Conservation (phyloP, 345 rosid species). For the Sisymbrium altissimum region DNA sequence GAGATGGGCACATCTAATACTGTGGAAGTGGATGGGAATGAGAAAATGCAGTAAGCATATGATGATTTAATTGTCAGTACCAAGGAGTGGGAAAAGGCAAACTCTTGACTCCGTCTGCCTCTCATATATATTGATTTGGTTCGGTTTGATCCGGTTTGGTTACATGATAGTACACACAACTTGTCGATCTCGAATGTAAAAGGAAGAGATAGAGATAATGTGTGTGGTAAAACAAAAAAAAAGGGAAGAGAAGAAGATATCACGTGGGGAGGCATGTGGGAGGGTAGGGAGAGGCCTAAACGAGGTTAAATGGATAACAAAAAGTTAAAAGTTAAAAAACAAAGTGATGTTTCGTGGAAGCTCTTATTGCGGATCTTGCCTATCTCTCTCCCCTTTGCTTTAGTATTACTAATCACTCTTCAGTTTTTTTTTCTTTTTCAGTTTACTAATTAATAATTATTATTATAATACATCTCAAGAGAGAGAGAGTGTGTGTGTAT, state of each 20-base stretch:
- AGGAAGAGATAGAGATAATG: not conserved
- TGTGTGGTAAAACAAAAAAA: not conserved
- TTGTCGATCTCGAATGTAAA: slow-evolving; percentile 16
- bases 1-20: slow-evolving; percentile 16
- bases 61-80: slow-evolving; percentile 29
- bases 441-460: not conserved
- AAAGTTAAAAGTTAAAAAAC: slow-evolving; percentile 1
- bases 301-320: slow-evolving; percentile 32
- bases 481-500: slow-evolving; percentile 15
- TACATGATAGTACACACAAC: not conserved
- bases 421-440: too few species aligned
- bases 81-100: slow-evolving; percentile 24
- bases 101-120: slow-evolving; percentile 21
- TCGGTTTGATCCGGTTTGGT: slow-evolving; percentile 8
- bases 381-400: slow-evolving; percentile 21
- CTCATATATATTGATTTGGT: not conserved
- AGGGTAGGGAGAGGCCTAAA: slow-evolving; percentile 34
- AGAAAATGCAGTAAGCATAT: slow-evolving; percentile 19
- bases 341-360: slow-evolving; percentile 37
- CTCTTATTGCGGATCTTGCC: slow-evolving; percentile 84
- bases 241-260: slow-evolving; percentile 1
- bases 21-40: slow-evolving; percentile 27
- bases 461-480: not conserved
- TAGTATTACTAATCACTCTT: slow-evolving; percentile 24
- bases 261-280: slow-evolving; percentile 40